Base-by-base conservation (phyloP, 2,329 filamentous ascomycete species). In the Arthrobotrys iridis region DNA sequence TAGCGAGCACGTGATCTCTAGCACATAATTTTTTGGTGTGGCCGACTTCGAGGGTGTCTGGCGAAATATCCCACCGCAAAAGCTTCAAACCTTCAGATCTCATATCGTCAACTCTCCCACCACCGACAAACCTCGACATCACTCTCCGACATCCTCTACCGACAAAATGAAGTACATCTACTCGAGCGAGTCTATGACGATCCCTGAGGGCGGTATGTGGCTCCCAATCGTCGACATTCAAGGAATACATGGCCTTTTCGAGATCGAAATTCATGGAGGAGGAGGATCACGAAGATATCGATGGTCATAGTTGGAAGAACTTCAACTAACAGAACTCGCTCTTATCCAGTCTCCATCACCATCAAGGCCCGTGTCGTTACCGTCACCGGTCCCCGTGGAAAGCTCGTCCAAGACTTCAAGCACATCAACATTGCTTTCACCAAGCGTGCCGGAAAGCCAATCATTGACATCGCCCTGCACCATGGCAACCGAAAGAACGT, bases 401-500 rank as follows among this genome's bases (percentile, higher is more conserved):
- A 97, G 88, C 92, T 99, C 83, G 87, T 87, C 82, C 99, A 98
- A 91, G 91, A 97, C 85, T 91, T 99, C 81, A 92, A 90, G 85
- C 95, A 99, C 86, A 86, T 99, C 83, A 90, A 94, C 81, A 94
- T 99, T 86, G 95, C 90, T 87, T 99, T 99, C 90, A 90, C 90
- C 81, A 88, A 91, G 84, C 91, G 93, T 82, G 66, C 75, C 41
- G 68, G 50, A 40, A 88, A 87, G 91, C 91, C 87, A 88, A 91
- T 85, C 83, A 93, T 99, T 88, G 91, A 91, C 83, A 97, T 99
- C 83, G 93, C 97, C 87, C 91, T 99, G 83, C 96, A 99, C 91
- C 95, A 99, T 86, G 95, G 95, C 84, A 88, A 88, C 83, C 93
- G 95, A 87, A 99, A 99, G 91, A 94, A 93, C 85, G 91, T 99